Evolutionary conservation across 1,139 yeast species (phyloP).

Genomic region (Zygosaccharomyces sapae): DNA sequence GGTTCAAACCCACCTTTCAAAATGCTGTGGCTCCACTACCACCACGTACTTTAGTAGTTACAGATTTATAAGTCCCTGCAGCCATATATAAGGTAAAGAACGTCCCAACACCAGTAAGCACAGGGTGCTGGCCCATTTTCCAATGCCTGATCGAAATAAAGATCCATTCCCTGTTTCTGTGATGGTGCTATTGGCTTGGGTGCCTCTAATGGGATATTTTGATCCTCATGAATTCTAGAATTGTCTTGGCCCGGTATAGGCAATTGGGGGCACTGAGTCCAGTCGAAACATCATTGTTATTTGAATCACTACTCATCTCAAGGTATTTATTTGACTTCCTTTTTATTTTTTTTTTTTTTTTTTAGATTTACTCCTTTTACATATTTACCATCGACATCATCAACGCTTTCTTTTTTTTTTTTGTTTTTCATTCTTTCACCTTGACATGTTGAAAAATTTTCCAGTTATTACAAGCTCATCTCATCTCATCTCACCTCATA

Average conservation of each 20-base stretch:
- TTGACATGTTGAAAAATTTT: conserved; percentile 6
- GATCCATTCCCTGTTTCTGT: conserved; percentile 43
- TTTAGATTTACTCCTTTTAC: conserved; percentile 1
- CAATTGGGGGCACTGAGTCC: conserved; percentile 50
- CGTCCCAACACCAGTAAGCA: conserved; percentile 66
- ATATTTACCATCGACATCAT: not conserved
- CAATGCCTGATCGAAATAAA: conserved; percentile 63
- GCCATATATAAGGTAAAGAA: conserved; percentile 60
- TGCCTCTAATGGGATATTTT: conserved; percentile 39
- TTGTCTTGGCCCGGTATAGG: conserved; percentile 49
- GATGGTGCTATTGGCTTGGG: conserved; percentile 33
- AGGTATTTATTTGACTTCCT: not conserved
- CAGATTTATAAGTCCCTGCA: conserved; percentile 64
- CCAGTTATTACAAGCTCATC: conserved; percentile 15
- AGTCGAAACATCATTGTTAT: conserved; percentile 1
- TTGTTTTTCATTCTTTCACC: conserved; percentile 6
- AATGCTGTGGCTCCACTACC: conserved; percentile 33
- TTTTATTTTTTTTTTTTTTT: not conserved
- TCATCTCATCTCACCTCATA: conserved; percentile 21
- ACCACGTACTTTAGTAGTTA: conserved; percentile 59
- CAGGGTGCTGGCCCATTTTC: conserved; percentile 73
- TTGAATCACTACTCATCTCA: conserved; percentile 7
- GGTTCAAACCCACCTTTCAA: conserved; percentile 82
- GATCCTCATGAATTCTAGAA: conserved; percentile 4
- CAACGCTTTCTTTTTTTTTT: conserved; percentile 1